Percentiles rank a stretch among this genome's conserved stretches.
phyloP scores from a whole-genome alignment of 2,329 filamentous ascomycete genomes.

The Trichothecium roseum region DNA sequence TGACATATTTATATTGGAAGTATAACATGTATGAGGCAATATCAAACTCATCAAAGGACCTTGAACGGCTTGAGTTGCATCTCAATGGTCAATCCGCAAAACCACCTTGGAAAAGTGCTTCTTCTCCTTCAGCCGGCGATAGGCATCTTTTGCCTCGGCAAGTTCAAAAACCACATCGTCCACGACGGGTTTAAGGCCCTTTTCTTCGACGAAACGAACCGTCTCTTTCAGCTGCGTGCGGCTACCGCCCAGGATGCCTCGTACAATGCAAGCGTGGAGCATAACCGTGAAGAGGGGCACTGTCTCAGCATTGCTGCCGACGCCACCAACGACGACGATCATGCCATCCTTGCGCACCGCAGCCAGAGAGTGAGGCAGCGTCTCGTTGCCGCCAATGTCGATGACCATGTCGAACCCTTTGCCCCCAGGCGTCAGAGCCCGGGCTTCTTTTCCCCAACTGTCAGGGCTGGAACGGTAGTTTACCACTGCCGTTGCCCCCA shows the following conservation, averaged over 20 bases:
- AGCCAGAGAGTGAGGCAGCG: constrained; percentile 44
- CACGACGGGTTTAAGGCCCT: constrained; percentile 16
- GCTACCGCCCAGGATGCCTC: constrained; percentile 16
- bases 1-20: too few species aligned
- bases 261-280: constrained; percentile 15
- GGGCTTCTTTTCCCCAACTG: constrained; percentile 45
- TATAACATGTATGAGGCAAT: too few species aligned
- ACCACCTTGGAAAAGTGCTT: constrained; percentile 25
- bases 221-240: constrained; percentile 17
- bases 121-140: constrained; percentile 17
- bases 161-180: constrained; percentile 20
- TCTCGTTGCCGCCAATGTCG: constrained; percentile 54
- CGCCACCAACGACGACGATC: constrained; percentile 18
- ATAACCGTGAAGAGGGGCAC: constrained; percentile 15
- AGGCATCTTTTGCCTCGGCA: constrained; percentile 19
- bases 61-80: too few species aligned
- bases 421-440: constrained; percentile 32
- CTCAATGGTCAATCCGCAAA: constrained; percentile 14
- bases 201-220: constrained; percentile 19
- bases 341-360: constrained; percentile 28
- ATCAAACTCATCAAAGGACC: too few species aligned
- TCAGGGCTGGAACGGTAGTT: constrained; percentile 48
- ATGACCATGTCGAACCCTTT: constrained; percentile 51
- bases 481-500: constrained; percentile 48
- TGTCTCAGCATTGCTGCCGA: constrained; percentile 12